Percentiles rank a stretch among this genome's conserved stretches.
These are phyloP conservation scores for Claviceps sorghi DNA, from an alignment of 2,329 filamentous ascomycete species.

Conservation along the genomic window DNA sequence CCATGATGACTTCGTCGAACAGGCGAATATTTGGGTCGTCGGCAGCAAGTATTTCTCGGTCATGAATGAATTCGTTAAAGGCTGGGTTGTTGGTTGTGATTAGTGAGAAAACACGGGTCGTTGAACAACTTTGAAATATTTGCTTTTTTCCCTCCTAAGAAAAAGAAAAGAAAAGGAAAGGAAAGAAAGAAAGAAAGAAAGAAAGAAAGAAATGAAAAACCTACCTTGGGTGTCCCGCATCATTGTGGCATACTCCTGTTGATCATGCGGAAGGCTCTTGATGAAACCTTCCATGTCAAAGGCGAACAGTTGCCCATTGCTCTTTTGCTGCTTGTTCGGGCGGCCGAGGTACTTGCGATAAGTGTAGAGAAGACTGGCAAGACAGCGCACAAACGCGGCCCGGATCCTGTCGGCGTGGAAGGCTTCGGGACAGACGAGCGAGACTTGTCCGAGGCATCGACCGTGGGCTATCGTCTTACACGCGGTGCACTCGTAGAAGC, in stretches of 20 bases:
- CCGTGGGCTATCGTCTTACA: slow-evolving; percentile 45
- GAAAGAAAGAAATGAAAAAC: slow-evolving; percentile 4
- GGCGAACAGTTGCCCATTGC: slow-evolving; percentile 42
- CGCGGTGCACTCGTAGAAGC: slow-evolving; percentile 58
- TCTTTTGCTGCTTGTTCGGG: slow-evolving; percentile 45
- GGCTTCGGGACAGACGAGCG: slow-evolving; percentile 47
- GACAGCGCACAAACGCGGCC: slow-evolving; percentile 49
- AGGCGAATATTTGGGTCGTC: slow-evolving; percentile 54
- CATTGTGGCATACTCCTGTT: slow-evolving; percentile 49
- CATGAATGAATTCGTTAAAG: slow-evolving; percentile 76
- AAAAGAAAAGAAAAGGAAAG: not conserved
- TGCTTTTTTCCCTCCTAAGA: not conserved
- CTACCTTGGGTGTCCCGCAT: slow-evolving; percentile 53
- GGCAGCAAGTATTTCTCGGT: slow-evolving; percentile 52
- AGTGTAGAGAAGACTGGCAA: slow-evolving; percentile 51
- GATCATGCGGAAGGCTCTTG: slow-evolving; percentile 48
- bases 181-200: not conserved
- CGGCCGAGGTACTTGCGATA: slow-evolving; percentile 50
- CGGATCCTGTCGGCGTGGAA: slow-evolving; percentile 48
- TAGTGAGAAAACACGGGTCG: not conserved
- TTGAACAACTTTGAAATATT: too few relatives aligned
- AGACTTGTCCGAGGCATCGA: slow-evolving; percentile 46
- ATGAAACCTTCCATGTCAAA: slow-evolving; percentile 54
- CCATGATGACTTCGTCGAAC: slow-evolving; percentile 73
- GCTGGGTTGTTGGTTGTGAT: slow-evolving; percentile 8